These are phyloP conservation scores for Guyanaporus albipodus DNA, from an alignment of 768 basidiomycete species.

Conservation along the genomic window DNA sequence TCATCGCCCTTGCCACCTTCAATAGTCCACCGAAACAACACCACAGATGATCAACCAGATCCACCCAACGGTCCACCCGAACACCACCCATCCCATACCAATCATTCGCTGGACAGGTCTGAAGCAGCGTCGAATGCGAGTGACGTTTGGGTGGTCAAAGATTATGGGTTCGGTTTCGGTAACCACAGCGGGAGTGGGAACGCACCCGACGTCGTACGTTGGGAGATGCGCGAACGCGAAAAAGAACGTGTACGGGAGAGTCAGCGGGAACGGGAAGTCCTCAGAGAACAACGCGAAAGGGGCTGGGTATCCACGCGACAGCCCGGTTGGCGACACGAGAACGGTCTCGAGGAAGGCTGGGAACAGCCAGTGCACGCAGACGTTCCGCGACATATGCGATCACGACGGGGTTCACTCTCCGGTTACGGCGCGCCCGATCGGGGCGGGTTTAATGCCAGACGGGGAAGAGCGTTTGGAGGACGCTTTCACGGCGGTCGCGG, in stretches of 20 bases:
- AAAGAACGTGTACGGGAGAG: constrained; percentile 12
- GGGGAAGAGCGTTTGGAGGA: constrained; percentile 38
- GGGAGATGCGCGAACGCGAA: constrained; percentile 31
- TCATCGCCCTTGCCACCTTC: background rate
- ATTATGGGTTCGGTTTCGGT: constrained; percentile 67
- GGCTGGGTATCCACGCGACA: constrained; percentile 15
- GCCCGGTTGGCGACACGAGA: constrained; percentile 22
- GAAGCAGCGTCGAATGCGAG: constrained; percentile 20
- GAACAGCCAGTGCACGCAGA: constrained; percentile 20
- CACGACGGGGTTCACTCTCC: constrained; percentile 33
- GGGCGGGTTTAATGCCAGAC: constrained; percentile 28
- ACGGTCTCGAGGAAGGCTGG: constrained; percentile 25
- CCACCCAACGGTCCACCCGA: background rate
- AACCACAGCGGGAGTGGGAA: constrained; percentile 37
- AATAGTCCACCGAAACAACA: background rate
- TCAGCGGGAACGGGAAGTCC: constrained; percentile 11
- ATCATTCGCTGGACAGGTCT: constrained; percentile 6
- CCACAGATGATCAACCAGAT: background rate
- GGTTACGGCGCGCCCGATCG: constrained; percentile 33
- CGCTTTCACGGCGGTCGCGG: constrained; percentile 35
- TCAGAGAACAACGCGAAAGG: constrained; percentile 19
- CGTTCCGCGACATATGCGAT: constrained; percentile 19
- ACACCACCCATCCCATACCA: background rate
- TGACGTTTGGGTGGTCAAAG: constrained; percentile 51
- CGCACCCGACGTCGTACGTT: constrained; percentile 25